Conservation (phyloP, 2,329 filamentous ascomycete genomes). For the Thermothelomyces thermophilus region DNA sequence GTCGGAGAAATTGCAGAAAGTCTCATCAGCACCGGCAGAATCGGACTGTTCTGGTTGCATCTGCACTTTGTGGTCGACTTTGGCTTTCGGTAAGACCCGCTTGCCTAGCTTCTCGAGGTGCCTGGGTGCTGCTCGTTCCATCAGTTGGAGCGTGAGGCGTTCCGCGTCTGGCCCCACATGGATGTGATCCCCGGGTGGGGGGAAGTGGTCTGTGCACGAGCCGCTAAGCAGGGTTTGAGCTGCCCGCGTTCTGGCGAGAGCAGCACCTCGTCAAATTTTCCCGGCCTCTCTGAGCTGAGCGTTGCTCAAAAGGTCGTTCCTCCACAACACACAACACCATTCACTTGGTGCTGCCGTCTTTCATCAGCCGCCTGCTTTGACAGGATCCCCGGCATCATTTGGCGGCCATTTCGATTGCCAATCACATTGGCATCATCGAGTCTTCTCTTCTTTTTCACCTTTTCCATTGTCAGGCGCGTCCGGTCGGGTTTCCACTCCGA, state of each 20-base stretch:
- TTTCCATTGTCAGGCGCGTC: constrained; percentile 17
- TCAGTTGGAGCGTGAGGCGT: constrained; percentile 4
- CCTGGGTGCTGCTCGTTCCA: neutral
- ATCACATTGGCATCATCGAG: constrained; percentile 18
- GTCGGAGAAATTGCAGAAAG: too few relatives aligned
- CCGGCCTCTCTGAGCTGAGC: constrained; percentile 18
- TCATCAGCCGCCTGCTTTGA: constrained; percentile 21
- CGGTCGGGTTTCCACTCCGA: constrained; percentile 10
- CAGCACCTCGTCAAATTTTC: constrained; percentile 20
- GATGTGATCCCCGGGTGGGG: constrained; percentile 18
- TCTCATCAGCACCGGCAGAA: too few relatives aligned
- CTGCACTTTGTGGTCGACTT: neutral
- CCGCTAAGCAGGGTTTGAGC: constrained; percentile 16
- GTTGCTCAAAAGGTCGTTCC: constrained; percentile 13
- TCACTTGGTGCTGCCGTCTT: constrained; percentile 16
- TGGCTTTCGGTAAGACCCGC: neutral
- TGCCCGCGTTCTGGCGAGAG: constrained; percentile 18
- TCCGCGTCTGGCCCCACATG: constrained; percentile 1
- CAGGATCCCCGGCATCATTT: constrained; percentile 16
- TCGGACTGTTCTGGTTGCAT: too few relatives aligned
- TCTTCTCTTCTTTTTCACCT: constrained; percentile 7
- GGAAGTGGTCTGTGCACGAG: constrained; percentile 21
- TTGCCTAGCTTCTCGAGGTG: neutral
- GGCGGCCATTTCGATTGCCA: constrained; percentile 13
- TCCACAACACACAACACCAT: constrained; percentile 16